These are phyloP conservation scores for Pichia inconspicua DNA, from an alignment of 1,139 yeast species.

Conservation along the genomic window DNA sequence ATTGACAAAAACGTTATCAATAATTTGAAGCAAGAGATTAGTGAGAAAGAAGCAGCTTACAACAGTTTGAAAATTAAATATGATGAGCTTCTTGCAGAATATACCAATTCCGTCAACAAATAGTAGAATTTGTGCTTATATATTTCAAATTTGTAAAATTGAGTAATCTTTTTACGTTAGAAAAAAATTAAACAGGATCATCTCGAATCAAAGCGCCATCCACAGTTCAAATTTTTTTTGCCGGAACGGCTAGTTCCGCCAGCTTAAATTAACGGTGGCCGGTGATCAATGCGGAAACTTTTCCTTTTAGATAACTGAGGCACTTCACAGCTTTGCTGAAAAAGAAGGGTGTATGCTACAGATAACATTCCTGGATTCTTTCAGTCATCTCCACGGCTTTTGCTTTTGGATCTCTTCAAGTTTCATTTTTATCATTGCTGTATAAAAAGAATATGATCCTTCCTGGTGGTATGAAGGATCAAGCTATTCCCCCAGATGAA, in stretches of 20 bases:
- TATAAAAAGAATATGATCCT: neutral
- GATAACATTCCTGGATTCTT: too few species aligned
- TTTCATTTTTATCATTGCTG: too few species aligned
- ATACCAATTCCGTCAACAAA: slow-evolving; percentile 34
- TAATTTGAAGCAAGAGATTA: slow-evolving; percentile 40
- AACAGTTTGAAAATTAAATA: slow-evolving; percentile 51
- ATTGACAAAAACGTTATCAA: slow-evolving; percentile 20
- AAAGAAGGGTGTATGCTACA: too few species aligned
- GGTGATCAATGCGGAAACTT: too few species aligned
- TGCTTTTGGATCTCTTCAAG: too few species aligned
- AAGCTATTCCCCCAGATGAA: neutral
- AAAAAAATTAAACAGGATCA: neutral
- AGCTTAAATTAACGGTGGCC: too few species aligned
- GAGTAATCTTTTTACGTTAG: neutral
- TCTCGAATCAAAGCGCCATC: too few species aligned
- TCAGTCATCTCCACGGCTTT: too few species aligned
- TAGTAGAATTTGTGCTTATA: neutral
- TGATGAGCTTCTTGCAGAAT: slow-evolving; percentile 51
- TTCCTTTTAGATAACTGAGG: too few species aligned
- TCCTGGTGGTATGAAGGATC: neutral
- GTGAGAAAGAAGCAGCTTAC: slow-evolving; percentile 49
- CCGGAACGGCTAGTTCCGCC: neutral
- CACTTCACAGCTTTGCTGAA: too few species aligned
- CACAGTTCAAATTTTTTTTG: neutral
- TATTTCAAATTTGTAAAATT: too few species aligned